Percentiles rank a stretch among this genome's conserved stretches.
phyloP scores from a whole-genome alignment of 2,329 filamentous ascomycete species.

The Scolecobasidium constrictum region DNA sequence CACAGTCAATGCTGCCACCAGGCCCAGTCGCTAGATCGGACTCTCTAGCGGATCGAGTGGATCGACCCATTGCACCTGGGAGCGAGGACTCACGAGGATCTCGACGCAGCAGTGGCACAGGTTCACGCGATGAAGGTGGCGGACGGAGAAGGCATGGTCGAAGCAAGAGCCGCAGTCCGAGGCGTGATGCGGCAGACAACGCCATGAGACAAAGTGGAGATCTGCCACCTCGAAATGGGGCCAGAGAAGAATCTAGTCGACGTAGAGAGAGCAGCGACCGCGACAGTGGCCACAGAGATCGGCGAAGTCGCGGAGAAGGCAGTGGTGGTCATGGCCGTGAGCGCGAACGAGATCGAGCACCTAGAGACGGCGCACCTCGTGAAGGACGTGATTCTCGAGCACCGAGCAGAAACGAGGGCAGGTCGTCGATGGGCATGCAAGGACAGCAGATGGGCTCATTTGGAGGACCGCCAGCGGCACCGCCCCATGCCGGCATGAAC shows the following conservation, averaged over 20 bases:
- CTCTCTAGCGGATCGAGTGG: slow-evolving; percentile 4
- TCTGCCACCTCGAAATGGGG: neutral
- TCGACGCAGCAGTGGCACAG: neutral
- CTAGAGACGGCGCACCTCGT: neutral
- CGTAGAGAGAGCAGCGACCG: neutral
- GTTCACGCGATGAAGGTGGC: neutral
- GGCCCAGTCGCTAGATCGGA: slow-evolving; percentile 1
- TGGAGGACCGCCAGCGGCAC: neutral
- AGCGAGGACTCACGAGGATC: neutral
- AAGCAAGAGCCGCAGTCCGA: slow-evolving; percentile 4
- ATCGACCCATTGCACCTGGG: slow-evolving; percentile 1
- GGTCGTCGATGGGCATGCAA: neutral
- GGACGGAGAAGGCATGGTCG: slow-evolving; percentile 1
- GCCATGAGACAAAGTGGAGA: slow-evolving; percentile 3
- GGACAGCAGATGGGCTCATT: neutral
- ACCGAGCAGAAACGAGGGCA: neutral
- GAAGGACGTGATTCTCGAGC: neutral
- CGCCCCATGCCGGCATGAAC: slow-evolving; percentile 3
- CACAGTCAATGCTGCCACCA: neutral
- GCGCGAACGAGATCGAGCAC: neutral
- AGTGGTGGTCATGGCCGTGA: slow-evolving; percentile 5
- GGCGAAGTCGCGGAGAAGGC: slow-evolving; percentile 6
- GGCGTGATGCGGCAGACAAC: slow-evolving; percentile 4
- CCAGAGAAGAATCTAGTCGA: neutral
- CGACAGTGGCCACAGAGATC: neutral